Base-by-base conservation (phyloP, 345 rosid species). In the Trapa incisa region DNA sequence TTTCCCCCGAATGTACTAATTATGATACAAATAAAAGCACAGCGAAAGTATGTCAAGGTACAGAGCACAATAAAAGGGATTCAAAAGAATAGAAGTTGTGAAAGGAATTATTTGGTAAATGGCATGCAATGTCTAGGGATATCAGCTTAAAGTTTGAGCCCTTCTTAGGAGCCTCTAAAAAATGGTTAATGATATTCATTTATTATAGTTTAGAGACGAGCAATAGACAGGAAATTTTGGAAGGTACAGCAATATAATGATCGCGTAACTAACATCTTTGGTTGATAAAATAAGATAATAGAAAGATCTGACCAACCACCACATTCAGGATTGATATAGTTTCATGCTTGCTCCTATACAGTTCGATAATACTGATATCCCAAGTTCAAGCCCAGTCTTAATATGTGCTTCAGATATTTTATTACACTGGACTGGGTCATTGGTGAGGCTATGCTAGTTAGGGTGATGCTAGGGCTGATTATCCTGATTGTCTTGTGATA, bases 1-100 rank as follows among this genome's bases (percentile, higher is more conserved):
- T 91, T 94, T 43, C 97, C 99, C 7, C 97, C 96, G 65, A 94
- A 94, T 69, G 99, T 94, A 83, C 99, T 91, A 83, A 58, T 37
- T 8, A 58, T 9, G 37, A 58, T 58, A 58, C 38, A 35, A 58
- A 35, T 1, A 58, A 58, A 58, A 8, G 33, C 6, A 37, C 33
- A 37, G n/a, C 29, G 37, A 3, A 12, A 50, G 32, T 52, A 48
- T 29, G 37, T 58, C 63, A 58, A 5, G 32, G 2, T 3, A 32
- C 36, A n/a, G 22, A 1, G 8, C 17, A 7, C 14, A 58, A 29
- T 38, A 29, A 58, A 58, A 4, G 16, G 38, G 35, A 2, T 32
- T 57, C 60, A n/a, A 54, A 33, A 54, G 33, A 33, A n/a, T 8
- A 0, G n/a, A 54, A 54, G 33, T 3, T n/a, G 17, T 7, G 6